phyloP scores from a whole-genome alignment of 805 yeast species.

The Brettanomyces naardenensis region DNA sequence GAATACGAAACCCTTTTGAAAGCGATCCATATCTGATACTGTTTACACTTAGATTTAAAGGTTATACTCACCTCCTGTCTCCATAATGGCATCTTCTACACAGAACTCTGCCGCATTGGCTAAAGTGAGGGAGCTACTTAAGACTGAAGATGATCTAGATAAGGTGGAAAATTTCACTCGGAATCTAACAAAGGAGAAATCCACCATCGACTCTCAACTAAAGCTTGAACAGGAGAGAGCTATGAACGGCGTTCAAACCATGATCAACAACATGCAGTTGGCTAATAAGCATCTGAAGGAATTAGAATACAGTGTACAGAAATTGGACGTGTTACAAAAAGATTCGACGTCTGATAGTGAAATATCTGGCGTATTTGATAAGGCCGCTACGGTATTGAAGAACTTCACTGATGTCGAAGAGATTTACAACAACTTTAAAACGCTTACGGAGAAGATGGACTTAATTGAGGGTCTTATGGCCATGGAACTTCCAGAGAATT shows the following conservation, averaged over 20 bases:
- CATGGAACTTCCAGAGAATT: conserved; percentile 25
- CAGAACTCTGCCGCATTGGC: conserved; percentile 5
- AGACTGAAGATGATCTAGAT: conserved; percentile 38
- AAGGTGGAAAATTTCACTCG: conserved; percentile 44
- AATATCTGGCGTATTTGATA: conserved; percentile 61
- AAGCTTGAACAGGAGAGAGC: conserved; percentile 57
- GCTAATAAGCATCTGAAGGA: conserved; percentile 38
- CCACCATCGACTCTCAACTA: conserved; percentile 67
- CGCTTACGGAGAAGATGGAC: conserved; percentile 43
- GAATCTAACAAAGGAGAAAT: conserved; percentile 60
- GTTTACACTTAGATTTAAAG: no score
- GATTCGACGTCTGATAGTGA: conserved; percentile 52
- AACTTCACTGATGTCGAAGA: conserved; percentile 63
- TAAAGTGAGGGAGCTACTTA: conserved; percentile 18
- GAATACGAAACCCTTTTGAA: no score
- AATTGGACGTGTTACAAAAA: conserved; percentile 28
- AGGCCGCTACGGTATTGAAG: conserved; percentile 60
- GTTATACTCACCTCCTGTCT: no score
- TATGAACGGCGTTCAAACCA: conserved; percentile 13
- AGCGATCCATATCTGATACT: no score
- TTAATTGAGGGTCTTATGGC: conserved; percentile 48
- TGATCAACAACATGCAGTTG: conserved; percentile 18
- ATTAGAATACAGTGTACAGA: conserved; percentile 32
- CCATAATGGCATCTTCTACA: no score
- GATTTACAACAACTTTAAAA: conserved; percentile 54